Conservation (phyloP, 805 yeast species). For the Ogataea paradorogensis region DNA sequence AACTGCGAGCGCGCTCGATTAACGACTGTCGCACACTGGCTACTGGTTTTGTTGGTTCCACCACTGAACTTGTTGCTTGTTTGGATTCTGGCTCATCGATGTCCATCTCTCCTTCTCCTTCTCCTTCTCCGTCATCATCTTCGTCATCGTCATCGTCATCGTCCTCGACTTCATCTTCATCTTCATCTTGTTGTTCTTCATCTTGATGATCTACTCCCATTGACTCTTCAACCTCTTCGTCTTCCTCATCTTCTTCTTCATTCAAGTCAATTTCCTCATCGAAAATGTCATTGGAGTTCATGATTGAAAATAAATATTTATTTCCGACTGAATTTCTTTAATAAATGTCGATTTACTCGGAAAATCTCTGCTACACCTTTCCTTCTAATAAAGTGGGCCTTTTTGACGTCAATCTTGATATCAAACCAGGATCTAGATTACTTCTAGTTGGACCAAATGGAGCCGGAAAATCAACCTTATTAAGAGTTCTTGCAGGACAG, state of each 20-base stretch:
- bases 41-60: neutral
- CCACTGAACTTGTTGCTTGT: neutral
- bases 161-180: constrained; percentile 14
- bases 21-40: constrained; percentile 22
- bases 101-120: constrained; percentile 19
- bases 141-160: constrained; percentile 20
- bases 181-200: constrained; percentile 21
- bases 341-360: constrained; percentile 58
- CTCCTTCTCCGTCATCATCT: constrained; percentile 28
- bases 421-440: constrained; percentile 73
- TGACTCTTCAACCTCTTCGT: constrained; percentile 20
- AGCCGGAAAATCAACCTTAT: constrained; percentile 91
- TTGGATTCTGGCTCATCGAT: constrained; percentile 16
- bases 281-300: constrained; percentile 27
- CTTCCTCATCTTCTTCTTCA: constrained; percentile 23
- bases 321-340: constrained; percentile 19
- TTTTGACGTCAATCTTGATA: constrained; percentile 53
- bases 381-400: constrained; percentile 64
- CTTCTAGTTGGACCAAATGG: constrained; percentile 92
- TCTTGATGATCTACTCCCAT: constrained; percentile 16
- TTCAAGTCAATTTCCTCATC: constrained; percentile 27
- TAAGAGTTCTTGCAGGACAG: constrained; percentile 86
- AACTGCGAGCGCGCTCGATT: constrained; percentile 44
- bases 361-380: constrained; percentile 66
- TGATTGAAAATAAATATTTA: constrained; percentile 10